phyloP scores from a whole-genome alignment of 2,329 filamentous ascomycete species.

The Berkeleyomyces rouxiae region DNA sequence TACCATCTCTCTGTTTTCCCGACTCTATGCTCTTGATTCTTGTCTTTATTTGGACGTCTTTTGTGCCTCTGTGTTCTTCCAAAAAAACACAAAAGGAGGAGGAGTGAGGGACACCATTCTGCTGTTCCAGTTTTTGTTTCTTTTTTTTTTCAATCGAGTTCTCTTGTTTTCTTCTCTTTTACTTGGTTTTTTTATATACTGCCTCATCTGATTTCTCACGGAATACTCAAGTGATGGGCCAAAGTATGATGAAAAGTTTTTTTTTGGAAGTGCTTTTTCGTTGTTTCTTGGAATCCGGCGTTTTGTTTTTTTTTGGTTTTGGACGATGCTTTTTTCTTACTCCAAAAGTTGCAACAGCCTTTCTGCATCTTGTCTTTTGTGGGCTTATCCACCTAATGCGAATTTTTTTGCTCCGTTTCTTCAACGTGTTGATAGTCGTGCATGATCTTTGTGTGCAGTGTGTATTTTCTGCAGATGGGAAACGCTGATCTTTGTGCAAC shows the following conservation, averaged over 20 bases:
- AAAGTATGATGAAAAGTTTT: neutral
- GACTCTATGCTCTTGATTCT: neutral
- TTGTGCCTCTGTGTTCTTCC: neutral
- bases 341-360: too few species aligned
- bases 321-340: too few species aligned
- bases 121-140: neutral
- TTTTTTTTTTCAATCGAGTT: neutral
- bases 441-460: too few species aligned
- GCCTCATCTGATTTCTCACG: neutral
- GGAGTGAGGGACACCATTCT: neutral
- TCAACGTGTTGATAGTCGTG: too few species aligned
- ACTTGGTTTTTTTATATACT: neutral
- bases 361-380: too few species aligned
- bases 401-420: too few species aligned
- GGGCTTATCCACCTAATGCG: too few species aligned
- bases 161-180: neutral
- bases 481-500: too few species aligned
- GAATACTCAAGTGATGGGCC: neutral
- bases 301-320: too few species aligned
- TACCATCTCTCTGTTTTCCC: neutral
- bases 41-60: neutral
- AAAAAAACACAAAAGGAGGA: neutral
- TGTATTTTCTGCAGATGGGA: too few species aligned
- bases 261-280: neutral
- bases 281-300: neutral